A percentile compares a stretch with the other conserved stretches of the same genome.
These are phyloP conservation scores for Grosmannia clavigera DNA, from an alignment of 2,329 filamentous ascomycete genomes.

Conservation along the genomic window DNA sequence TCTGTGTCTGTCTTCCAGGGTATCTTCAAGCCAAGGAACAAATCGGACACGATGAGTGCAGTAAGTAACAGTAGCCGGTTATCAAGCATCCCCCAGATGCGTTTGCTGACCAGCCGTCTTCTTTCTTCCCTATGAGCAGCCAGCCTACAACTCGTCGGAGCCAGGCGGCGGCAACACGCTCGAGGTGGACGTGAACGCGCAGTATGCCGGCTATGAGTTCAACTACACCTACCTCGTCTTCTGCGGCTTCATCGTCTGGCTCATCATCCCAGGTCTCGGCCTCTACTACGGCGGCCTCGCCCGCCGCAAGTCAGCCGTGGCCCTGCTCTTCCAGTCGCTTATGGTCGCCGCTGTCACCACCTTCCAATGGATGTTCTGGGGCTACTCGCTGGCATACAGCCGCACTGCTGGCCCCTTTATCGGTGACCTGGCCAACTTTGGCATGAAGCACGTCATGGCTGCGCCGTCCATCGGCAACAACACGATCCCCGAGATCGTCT, in stretches of 20 bases:
- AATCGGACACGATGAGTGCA: background rate
- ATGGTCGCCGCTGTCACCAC: conserved; percentile 42
- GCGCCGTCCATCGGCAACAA: conserved; percentile 46
- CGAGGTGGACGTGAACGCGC: conserved; percentile 26
- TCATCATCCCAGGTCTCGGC: conserved; percentile 56
- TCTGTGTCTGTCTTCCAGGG: background rate
- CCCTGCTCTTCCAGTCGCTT: conserved; percentile 48
- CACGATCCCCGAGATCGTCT: conserved; percentile 50
- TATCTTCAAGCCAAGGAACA: background rate
- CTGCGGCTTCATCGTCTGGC: conserved; percentile 49
- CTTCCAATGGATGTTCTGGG: conserved; percentile 51
- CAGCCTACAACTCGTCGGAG: conserved; percentile 10
- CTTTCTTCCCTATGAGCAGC: background rate
- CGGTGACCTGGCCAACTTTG: conserved; percentile 48
- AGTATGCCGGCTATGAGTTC: conserved; percentile 46
- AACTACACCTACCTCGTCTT: conserved; percentile 48
- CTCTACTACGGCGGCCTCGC: conserved; percentile 52
- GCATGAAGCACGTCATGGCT: conserved; percentile 45
- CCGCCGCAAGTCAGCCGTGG: conserved; percentile 47
- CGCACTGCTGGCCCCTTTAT: conserved; percentile 49
- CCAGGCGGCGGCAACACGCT: conserved; percentile 16
- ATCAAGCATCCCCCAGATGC: no score
- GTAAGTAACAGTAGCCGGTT: background rate
- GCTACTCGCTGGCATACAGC: conserved; percentile 50
- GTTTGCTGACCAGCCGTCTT: background rate